phyloP scores from a whole-genome alignment of 2,329 filamentous ascomycete genomes.

The Magnaporthiopsis incrustans region DNA sequence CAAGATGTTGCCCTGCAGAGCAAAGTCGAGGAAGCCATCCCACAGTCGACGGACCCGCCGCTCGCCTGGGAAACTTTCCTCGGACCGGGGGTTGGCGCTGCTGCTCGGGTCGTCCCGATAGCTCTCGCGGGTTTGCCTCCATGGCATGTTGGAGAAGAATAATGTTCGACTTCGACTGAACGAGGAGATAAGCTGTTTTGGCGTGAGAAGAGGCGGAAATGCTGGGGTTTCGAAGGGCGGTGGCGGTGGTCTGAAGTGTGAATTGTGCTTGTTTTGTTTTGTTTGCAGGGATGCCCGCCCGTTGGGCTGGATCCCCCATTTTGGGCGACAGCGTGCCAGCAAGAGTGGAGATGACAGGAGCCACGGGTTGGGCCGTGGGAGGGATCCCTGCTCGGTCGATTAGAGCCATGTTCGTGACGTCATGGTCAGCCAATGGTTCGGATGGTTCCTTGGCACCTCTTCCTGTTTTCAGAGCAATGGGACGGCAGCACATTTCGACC shows the following conservation, averaged over 20 bases:
- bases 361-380: neutral
- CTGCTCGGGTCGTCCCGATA: constrained; percentile 17
- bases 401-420: neutral
- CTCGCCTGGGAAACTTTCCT: constrained; percentile 32
- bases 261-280: neutral
- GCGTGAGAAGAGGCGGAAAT: neutral
- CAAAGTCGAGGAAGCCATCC: constrained; percentile 63
- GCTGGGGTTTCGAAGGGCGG: neutral
- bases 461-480: too few relatives aligned
- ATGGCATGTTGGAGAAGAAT: constrained; percentile 8
- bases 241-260: neutral
- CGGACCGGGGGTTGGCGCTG: constrained; percentile 17
- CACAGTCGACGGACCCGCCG: constrained; percentile 43
- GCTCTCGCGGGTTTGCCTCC: neutral
- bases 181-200: too few relatives aligned
- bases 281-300: too few relatives aligned
- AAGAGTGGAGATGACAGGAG: neutral
- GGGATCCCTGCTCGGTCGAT: too few relatives aligned
- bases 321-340: neutral
- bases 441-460: too few relatives aligned
- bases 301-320: neutral
- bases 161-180: constrained; percentile 2
- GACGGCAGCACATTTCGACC: too few relatives aligned
- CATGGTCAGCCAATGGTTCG: neutral
- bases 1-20: constrained; percentile 65